Conservation (phyloP, 1,139 yeast species). For the Saccharomyces hybrid region DNA sequence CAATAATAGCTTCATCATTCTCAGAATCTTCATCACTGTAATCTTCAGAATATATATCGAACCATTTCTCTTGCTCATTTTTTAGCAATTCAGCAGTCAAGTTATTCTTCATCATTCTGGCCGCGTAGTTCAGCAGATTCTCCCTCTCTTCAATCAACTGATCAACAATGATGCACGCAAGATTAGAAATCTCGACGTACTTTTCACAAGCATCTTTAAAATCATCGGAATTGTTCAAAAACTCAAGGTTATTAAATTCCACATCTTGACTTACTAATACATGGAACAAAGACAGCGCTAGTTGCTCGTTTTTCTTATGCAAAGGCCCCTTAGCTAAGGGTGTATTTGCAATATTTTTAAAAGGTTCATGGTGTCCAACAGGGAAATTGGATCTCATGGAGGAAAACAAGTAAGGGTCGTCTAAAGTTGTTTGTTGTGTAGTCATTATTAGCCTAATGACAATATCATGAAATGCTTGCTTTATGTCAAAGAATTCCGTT, state of each 20-base stretch:
- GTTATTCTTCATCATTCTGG: constrained; percentile 70
- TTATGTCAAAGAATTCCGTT: constrained; percentile 64
- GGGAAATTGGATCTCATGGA: constrained; percentile 48
- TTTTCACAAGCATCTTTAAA: constrained; percentile 33
- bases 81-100: constrained; percentile 54
- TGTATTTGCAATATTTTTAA: constrained; percentile 6
- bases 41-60: constrained; percentile 12
- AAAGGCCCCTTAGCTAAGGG: constrained; percentile 5
- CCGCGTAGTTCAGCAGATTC: constrained; percentile 60
- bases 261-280: constrained; percentile 42
- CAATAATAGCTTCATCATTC: constrained; percentile 23
- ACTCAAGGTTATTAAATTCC: constrained; percentile 40
- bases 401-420: constrained; percentile 65
- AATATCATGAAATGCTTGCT: constrained; percentile 64
- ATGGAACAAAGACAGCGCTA: constrained; percentile 42
- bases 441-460: constrained; percentile 56
- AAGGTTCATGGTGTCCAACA: constrained; percentile 36
- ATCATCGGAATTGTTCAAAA: constrained; percentile 39
- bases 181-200: constrained; percentile 40
- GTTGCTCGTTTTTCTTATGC: constrained; percentile 36
- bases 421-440: constrained; percentile 61
- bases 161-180: constrained; percentile 42
- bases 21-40: constrained; percentile 12
- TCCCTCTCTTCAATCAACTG: constrained; percentile 66
- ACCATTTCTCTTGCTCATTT: constrained; percentile 37